Base-by-base conservation (phyloP, 2,329 filamentous ascomycete genomes). In the Botrytis deweyae region DNA sequence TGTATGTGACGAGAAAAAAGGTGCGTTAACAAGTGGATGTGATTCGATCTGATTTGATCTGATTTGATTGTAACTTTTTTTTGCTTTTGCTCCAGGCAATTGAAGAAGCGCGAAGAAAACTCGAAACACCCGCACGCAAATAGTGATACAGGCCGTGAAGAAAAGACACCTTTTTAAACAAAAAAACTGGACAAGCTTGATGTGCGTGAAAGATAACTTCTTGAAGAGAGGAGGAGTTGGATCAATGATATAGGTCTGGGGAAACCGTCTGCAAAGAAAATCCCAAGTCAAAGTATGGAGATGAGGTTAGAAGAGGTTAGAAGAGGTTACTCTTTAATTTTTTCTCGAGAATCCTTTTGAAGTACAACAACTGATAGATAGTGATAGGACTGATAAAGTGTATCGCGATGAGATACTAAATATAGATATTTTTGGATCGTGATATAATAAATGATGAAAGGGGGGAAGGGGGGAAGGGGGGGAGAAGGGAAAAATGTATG, bases 401-500 rank as follows among this genome's bases (percentile, higher is more conserved):
- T 46, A 42, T 68, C 65, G 36, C 49, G 65, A 52, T 71, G 52
- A 44, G 69, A 52, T 71, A 61, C 69, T 71, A 71, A 71, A 65
- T 71, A 71, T 71, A 71, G 69, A 61, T 71, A 65, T 71, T 65
- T 65, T 71, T 65, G 61, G 61, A 71, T 65, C 42, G 69, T 71
- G 69, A 71, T 59, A 40, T 33, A 61, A 52, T n/a, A 14, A 49
- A 49, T 49, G 38, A 40, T n/a, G 25, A 22, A 42, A 42, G 62
- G 38, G 38, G 38, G 29, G 44, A 36, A 25, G 29, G 42, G 64
- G 25, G 6, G 42, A 44, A 44, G 20, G 63, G 63, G 33, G 33
- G 29, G 29, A 29, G 29, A 36, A 49, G 20, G 42, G 64, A 33
- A 36, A 9, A 64, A 63, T 70, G 22, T 64, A 29, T 58, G 52